Conservation (phyloP, 192 early-diverging fungal species). For the Allomyces macrogynus region DNA sequence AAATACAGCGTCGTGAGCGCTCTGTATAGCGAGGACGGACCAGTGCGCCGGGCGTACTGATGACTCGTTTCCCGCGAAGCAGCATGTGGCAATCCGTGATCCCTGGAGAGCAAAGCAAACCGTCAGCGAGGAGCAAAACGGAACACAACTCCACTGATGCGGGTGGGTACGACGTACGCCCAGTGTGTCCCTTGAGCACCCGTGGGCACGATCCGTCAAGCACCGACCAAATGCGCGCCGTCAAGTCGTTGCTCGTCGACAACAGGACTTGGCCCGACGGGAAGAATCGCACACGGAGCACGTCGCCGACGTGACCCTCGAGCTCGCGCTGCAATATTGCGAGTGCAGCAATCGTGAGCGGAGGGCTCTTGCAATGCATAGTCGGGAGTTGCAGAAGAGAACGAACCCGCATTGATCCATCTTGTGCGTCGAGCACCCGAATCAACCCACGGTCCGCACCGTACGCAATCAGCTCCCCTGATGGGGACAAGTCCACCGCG, state of each 20-base stretch:
- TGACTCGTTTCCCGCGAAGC: neutral
- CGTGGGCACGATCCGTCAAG: neutral
- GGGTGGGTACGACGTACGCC: neutral
- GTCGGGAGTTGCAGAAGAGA: neutral
- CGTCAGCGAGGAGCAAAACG: neutral
- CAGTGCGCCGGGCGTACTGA: neutral
- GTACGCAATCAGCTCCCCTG: neutral
- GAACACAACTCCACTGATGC: neutral
- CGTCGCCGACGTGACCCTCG: neutral
- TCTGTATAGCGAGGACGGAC: too few relatives aligned
- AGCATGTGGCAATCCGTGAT: neutral
- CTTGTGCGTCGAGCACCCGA: neutral
- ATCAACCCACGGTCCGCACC: neutral
- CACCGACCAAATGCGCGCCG: neutral
- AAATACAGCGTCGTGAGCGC: too few relatives aligned
- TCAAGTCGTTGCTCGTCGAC: neutral
- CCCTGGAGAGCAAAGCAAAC: neutral
- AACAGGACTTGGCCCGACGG: neutral
- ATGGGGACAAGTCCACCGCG: neutral
- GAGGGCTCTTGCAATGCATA: neutral
- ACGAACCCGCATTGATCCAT: neutral
- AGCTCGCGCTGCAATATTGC: neutral
- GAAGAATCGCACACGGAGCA: neutral
- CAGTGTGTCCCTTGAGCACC: neutral
- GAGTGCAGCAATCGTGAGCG: too few relatives aligned